Evolutionary conservation across 805 yeast species (phyloP).

Genomic region (Nakazawaea sp.): DNA sequence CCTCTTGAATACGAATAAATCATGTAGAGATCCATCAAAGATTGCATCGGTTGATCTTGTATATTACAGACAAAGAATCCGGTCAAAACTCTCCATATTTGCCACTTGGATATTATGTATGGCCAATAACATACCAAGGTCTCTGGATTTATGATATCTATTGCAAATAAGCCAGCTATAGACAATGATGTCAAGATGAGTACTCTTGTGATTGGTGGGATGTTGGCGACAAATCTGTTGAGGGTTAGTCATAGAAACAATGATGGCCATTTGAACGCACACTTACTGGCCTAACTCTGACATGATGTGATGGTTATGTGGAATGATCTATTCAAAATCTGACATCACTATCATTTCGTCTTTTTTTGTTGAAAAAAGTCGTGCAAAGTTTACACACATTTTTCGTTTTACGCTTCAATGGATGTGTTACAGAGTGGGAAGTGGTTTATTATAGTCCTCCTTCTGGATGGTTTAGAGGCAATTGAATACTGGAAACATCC

Average conservation of each 20-base stretch:
- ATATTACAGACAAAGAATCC: constrained; percentile 36
- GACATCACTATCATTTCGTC: too few species aligned
- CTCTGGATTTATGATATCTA: constrained; percentile 20
- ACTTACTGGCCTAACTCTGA: constrained; percentile 10
- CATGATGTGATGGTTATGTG: too few species aligned
- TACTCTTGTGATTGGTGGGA: constrained; percentile 60
- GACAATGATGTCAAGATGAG: constrained; percentile 42
- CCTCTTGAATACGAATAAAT: constrained; percentile 51
- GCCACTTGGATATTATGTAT: constrained; percentile 23
- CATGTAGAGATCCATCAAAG: constrained; percentile 46
- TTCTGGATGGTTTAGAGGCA: too few species aligned
- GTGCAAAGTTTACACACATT: too few species aligned
- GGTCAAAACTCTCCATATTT: constrained; percentile 41
- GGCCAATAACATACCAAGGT: constrained; percentile 25
- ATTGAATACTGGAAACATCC: too few species aligned
- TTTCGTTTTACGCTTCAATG: too few species aligned
- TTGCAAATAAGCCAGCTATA: constrained; percentile 31
- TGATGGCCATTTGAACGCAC: neutral
- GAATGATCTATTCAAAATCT: too few species aligned
- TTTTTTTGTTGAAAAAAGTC: too few species aligned
- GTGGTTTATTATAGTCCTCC: too few species aligned
- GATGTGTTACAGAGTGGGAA: too few species aligned
- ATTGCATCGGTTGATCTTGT: constrained; percentile 32
- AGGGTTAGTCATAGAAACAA: too few species aligned
- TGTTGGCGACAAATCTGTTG: constrained; percentile 30